Evolutionary conservation across 2,329 filamentous ascomycete species (phyloP).

Genomic region (Fusarium vanettenii): DNA sequence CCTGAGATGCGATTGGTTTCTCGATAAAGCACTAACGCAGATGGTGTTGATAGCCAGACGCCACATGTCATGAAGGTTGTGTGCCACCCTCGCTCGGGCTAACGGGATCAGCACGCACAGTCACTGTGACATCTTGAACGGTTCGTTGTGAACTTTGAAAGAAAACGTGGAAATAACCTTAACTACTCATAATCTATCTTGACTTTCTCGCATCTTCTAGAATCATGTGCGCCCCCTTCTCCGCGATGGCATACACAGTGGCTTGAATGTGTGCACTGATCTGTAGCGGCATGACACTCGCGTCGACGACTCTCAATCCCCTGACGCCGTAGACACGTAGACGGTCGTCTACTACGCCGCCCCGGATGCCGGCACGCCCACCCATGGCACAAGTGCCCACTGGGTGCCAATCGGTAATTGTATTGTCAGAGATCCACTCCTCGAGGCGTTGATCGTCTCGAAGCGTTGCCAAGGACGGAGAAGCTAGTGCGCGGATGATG

Average conservation of each 20-base stretch:
- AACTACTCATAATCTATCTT: neutral
- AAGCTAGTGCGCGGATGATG: conserved; percentile 49
- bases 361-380: conserved; percentile 42
- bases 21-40: neutral
- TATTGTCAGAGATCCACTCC: conserved; percentile 45
- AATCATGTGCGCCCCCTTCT: conserved; percentile 45
- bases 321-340: conserved; percentile 47
- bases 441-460: conserved; percentile 25
- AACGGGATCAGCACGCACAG: neutral
- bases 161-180: neutral
- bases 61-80: neutral
- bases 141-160: neutral
- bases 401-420: conserved; percentile 54
- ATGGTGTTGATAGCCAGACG: neutral
- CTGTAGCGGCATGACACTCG: conserved; percentile 46
- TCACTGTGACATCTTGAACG: neutral
- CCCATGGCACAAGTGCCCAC: conserved; percentile 52
- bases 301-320: conserved; percentile 44
- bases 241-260: conserved; percentile 52
- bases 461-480: conserved; percentile 36
- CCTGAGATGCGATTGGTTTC: neutral
- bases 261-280: conserved; percentile 47
- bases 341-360: conserved; percentile 47
- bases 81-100: neutral
- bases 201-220: conserved; percentile 23